Evolutionary conservation across 2,329 filamentous ascomycete genomes (phyloP), one percentile per base, ranked within the genome.

Genomic region (Scedosporium apiospermum): DNA sequence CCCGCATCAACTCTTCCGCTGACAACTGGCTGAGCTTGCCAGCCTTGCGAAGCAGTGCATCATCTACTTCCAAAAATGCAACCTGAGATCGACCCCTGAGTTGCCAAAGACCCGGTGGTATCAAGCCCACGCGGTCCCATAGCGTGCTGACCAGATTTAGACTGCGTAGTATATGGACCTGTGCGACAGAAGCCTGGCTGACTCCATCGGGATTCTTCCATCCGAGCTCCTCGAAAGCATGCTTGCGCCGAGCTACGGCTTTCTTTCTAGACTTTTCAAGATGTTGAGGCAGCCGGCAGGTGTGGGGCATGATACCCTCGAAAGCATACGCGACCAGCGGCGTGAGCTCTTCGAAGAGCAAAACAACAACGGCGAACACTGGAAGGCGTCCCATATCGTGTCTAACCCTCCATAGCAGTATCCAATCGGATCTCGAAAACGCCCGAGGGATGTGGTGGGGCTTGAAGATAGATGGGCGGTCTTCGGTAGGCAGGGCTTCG

Each of bases 311-410:
- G 23, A 91, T 78, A 44, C 77, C 77, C 21, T 87, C 86, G 27
- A 96, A 77, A 38, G 86, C 82, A 6, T 92, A 77, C 1, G 96
- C 88, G 5, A 96, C 75, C 5, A 98, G 71, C 0, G 93, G 91
- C 1, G 93, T 90, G 75, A 96, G 88, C 75, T 98, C 93, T 27
- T 92, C 93, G 71, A 89, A 90, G 16, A 96, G 65, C 1, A 93
- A 69, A 6, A 96, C 80, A 59, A 97, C 77, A 3, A 96, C 65
- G 0, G 79, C 87, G 71, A 99, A 97, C 1, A 89, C 73, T 0
- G 93, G 91, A 61, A 97, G 79, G 26, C 91, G 87, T n/a, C 84
- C 77, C 57, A 91, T 76, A 72, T 98, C 95, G 68, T 89, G 83
- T 51, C 79, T 77, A 51, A 86, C 87, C 64, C 93, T 84, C 64